These are phyloP conservation scores for Gaertneriomyces semiglobifer DNA, from an alignment of 192 early-diverging fungal species.

Conservation along the genomic window DNA sequence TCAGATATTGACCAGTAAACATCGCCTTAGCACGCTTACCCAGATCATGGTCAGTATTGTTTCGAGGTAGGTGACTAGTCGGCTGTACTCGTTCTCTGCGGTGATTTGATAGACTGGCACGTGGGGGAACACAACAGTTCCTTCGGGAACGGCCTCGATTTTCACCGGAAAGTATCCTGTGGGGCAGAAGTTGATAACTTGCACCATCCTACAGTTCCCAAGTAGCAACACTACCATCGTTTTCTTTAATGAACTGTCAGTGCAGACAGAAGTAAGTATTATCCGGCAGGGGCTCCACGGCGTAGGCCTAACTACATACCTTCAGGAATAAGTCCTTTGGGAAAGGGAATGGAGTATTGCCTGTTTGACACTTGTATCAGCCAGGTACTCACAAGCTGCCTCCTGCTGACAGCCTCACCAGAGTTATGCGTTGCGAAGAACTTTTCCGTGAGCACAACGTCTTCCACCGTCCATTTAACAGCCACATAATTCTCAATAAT, in stretches of 20 bases:
- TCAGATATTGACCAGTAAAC: not conserved
- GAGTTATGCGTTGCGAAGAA: slow-evolving; percentile 78
- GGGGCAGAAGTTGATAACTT: not conserved
- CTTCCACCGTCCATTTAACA: slow-evolving; percentile 62
- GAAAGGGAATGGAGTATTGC: slow-evolving; percentile 61
- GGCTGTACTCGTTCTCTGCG: slow-evolving; percentile 66
- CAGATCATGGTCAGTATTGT: slow-evolving; percentile 79
- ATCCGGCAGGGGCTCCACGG: not conserved
- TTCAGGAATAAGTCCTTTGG: slow-evolving; percentile 73
- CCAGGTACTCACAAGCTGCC: too few species aligned
- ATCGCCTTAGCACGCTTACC: slow-evolving; percentile 38
- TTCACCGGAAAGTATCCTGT: slow-evolving; percentile 76
- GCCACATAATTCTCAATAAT: slow-evolving; percentile 74
- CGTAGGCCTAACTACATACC: slow-evolving; percentile 25
- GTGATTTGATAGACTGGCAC: slow-evolving; percentile 80
- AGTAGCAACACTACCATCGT: slow-evolving; percentile 45
- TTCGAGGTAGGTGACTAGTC: slow-evolving; percentile 79
- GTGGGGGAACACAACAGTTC: slow-evolving; percentile 75
- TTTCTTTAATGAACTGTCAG: slow-evolving; percentile 67
- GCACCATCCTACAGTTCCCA: not conserved
- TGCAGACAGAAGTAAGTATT: not conserved
- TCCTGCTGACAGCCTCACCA: slow-evolving; percentile 25
- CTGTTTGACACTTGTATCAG: slow-evolving; percentile 7
- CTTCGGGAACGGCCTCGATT: slow-evolving; percentile 76
- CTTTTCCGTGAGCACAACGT: slow-evolving; percentile 61